Evolutionary conservation across 1,284 basidiomycete species (phyloP).

Genomic region (Ustilago nuda): DNA sequence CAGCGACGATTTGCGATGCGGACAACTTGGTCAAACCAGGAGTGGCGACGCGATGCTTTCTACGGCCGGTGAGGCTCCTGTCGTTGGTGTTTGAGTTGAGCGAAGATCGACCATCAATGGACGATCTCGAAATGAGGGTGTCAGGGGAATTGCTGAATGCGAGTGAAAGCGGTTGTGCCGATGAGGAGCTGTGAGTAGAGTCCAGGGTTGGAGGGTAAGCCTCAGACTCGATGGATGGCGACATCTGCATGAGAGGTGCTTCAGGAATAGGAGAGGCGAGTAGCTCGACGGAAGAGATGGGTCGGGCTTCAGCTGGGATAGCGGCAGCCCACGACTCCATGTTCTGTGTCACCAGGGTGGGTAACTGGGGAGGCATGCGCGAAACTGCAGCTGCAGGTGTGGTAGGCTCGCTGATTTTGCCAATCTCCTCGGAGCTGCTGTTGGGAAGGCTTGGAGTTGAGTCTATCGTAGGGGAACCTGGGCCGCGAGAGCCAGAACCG

Average conservation of each 20-base stretch:
- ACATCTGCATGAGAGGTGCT: constrained; percentile 22
- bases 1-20: constrained; percentile 5
- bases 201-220: constrained; percentile 7
- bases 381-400: background rate
- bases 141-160: constrained; percentile 13
- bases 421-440: constrained; percentile 36
- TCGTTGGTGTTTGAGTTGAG: constrained; percentile 15
- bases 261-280: background rate
- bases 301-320: constrained; percentile 25
- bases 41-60: constrained; percentile 30
- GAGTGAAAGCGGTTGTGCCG: constrained; percentile 14
- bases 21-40: constrained; percentile 33
- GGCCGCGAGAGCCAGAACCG: constrained; percentile 16
- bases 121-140: constrained; percentile 17
- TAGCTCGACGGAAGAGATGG: constrained; percentile 12
- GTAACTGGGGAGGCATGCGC: background rate
- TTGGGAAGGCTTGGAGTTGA: constrained; percentile 28
- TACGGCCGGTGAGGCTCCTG: constrained; percentile 8
- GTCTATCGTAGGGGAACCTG: constrained; percentile 18
- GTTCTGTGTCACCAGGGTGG: constrained; percentile 18
- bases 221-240: constrained; percentile 17
- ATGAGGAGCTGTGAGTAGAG: constrained; percentile 10
- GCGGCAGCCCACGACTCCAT: constrained; percentile 33
- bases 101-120: constrained; percentile 20
- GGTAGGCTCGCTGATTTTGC: constrained; percentile 20